phyloP scores from a whole-genome alignment of 148 eudicot genomes.

The Vaccinium corymbosum region DNA sequence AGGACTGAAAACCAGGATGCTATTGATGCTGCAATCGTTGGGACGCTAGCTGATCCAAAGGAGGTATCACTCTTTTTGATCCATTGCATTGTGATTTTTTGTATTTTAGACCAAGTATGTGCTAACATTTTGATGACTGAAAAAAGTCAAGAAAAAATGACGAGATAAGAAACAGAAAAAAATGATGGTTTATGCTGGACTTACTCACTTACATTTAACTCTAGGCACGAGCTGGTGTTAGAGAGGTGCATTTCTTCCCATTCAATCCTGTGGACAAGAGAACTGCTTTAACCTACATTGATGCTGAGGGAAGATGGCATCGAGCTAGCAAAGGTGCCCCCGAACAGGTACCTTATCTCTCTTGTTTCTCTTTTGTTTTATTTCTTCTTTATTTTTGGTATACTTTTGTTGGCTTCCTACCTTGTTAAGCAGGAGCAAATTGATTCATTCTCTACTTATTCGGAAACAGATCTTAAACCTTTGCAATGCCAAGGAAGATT shows the following conservation, averaged over 20 bases:
- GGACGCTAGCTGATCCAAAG: conserved; percentile 94
- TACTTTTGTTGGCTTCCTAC: neutral
- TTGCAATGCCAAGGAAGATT: conserved; percentile 80
- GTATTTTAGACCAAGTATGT: neutral
- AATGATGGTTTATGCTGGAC: conserved; percentile 1
- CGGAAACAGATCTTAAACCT: conserved; percentile 68
- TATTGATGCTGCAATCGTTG: conserved; percentile 89
- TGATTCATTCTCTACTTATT: neutral
- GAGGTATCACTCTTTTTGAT: conserved; percentile 48
- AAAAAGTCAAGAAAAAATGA: neutral
- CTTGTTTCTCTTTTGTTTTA: no score
- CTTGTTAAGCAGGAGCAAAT: neutral
- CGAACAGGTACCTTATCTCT: conserved; percentile 49
- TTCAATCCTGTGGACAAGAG: conserved; percentile 85
- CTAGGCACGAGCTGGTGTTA: conserved; percentile 74
- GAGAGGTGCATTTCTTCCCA: conserved; percentile 77
- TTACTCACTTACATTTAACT: neutral
- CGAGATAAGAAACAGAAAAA: conserved; percentile 16
- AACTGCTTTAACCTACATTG: conserved; percentile 79
- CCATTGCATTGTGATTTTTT: neutral
- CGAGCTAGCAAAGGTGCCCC: conserved; percentile 84
- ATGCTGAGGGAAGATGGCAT: conserved; percentile 61
- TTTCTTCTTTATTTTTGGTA: no score
- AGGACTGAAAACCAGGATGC: conserved; percentile 95
- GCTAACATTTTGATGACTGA: neutral